Conservation (phyloP, 495 filamentous ascomycete genomes). For the Astrocystis sublimbata region DNA sequence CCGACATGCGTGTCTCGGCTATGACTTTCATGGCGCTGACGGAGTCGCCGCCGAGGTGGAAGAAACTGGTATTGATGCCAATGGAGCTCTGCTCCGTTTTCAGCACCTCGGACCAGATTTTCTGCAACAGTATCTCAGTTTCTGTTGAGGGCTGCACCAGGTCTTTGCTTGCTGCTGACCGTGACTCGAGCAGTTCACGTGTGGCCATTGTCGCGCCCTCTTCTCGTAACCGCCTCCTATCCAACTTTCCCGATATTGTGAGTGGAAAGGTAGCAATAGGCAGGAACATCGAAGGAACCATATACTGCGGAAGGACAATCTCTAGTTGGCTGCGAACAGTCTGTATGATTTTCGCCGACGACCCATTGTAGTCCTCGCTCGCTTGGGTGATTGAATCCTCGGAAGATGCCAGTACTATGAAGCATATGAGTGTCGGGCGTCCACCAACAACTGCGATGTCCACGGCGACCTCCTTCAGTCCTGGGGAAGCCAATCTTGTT, state of each 20-base stretch:
- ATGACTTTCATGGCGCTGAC: conserved; percentile 63
- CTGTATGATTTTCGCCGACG: background rate
- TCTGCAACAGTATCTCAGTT: conserved; percentile 11
- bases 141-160: background rate
- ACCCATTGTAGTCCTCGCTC: background rate
- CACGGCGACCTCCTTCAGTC: conserved; percentile 2
- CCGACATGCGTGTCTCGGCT: conserved; percentile 36
- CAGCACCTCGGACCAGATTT: conserved; percentile 19
- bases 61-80: conserved; percentile 50
- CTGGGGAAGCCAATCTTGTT: background rate
- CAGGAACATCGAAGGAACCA: conserved; percentile 58
- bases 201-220: conserved; percentile 5
- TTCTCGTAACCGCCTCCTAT: conserved; percentile 32
- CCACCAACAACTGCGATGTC: background rate
- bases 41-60: no score
- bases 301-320: conserved; percentile 38
- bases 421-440: background rate
- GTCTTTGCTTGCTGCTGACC: background rate
- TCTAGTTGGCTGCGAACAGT: background rate
- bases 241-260: conserved; percentile 55
- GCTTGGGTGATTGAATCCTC: background rate
- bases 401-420: background rate
- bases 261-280: conserved; percentile 52
- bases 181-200: background rate
- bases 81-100: conserved; percentile 33